A percentile compares a stretch with the other conserved stretches of the same genome.
These are phyloP conservation scores for Picea glauca DNA, from an alignment of 75 land plant genomes.

Conservation along the genomic window DNA sequence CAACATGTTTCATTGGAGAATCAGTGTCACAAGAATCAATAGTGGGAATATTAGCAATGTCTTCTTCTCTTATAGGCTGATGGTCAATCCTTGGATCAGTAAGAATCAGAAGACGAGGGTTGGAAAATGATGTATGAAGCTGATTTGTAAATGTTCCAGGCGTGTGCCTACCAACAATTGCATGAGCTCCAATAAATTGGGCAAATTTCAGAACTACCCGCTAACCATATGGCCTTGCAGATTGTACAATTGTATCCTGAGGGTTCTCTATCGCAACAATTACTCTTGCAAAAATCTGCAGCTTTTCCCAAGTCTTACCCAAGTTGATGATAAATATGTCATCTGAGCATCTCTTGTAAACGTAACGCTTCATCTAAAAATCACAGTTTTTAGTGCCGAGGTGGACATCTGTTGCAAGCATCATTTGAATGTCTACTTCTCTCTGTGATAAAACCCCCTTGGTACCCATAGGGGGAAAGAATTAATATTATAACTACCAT, in stretches of 20 bases:
- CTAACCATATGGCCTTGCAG: conserved; percentile 87
- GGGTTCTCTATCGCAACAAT: conserved; percentile 85
- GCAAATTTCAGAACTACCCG: conserved; percentile 75
- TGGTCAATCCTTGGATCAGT: conserved; percentile 86
- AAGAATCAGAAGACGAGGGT: conserved; percentile 73
- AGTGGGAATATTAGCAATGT: conserved; percentile 74
- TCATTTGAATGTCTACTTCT: too few species aligned
- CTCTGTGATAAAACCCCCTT: too few species aligned
- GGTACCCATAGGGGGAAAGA: too few species aligned
- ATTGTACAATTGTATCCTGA: conserved; percentile 82
- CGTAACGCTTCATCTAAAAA: too few species aligned
- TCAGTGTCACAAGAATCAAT: conserved; percentile 91
- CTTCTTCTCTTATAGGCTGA: conserved; percentile 77
- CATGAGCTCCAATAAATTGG: conserved; percentile 77
- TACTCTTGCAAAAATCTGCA: conserved; percentile 68
- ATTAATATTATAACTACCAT: too few species aligned
- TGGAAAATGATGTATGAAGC: conserved; percentile 69
- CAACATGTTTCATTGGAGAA: conserved; percentile 82
- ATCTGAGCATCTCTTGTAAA: too few species aligned
- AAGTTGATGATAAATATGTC: conserved; percentile 68
- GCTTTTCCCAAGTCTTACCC: conserved; percentile 84
- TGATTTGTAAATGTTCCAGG: conserved; percentile 90
- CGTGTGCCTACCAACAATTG: conserved; percentile 78
- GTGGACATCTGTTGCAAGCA: too few species aligned
- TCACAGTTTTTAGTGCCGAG: too few species aligned